Conservation (phyloP, 805 yeast genomes). For the Saturnispora sekii region DNA sequence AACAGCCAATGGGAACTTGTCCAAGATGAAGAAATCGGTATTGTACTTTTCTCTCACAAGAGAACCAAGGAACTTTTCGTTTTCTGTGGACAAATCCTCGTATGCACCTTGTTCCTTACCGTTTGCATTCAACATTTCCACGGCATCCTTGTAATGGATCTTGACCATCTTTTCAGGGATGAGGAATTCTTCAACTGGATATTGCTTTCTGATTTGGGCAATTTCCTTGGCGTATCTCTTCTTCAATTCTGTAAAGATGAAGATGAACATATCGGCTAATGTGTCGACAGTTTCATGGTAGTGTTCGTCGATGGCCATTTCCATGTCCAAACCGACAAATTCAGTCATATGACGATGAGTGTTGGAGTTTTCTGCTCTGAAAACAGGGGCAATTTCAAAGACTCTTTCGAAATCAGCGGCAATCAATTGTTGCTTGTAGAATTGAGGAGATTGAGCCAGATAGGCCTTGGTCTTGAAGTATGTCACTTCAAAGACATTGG, state of each 20-base stretch:
- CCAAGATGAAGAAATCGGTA: slow-evolving; percentile 96
- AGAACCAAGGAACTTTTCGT: slow-evolving; percentile 88
- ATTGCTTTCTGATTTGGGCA: slow-evolving; percentile 83
- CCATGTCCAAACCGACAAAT: slow-evolving; percentile 93
- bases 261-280: slow-evolving; percentile 60
- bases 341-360: slow-evolving; percentile 99
- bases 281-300: slow-evolving; percentile 78
- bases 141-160: slow-evolving; percentile 84
- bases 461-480: slow-evolving; percentile 91
- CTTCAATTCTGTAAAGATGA: slow-evolving; percentile 79
- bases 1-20: slow-evolving; percentile 92
- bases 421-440: slow-evolving; percentile 95
- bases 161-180: slow-evolving; percentile 90
- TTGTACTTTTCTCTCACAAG: slow-evolving; percentile 88
- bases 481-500: slow-evolving; percentile 88
- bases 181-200: slow-evolving; percentile 95
- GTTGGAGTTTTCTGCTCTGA: slow-evolving; percentile 98
- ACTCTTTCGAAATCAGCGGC: slow-evolving; percentile 97
- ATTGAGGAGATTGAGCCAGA: slow-evolving; percentile 96
- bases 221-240: slow-evolving; percentile 73
- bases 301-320: slow-evolving; percentile 97
- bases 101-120: slow-evolving; percentile 81
- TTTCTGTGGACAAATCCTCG: slow-evolving; percentile 88
- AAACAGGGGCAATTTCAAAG: slow-evolving; percentile 94
- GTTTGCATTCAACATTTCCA: slow-evolving; percentile 71